Base-by-base conservation (phyloP, 2,329 filamentous ascomycete genomes). In the Phialophora tarda region DNA sequence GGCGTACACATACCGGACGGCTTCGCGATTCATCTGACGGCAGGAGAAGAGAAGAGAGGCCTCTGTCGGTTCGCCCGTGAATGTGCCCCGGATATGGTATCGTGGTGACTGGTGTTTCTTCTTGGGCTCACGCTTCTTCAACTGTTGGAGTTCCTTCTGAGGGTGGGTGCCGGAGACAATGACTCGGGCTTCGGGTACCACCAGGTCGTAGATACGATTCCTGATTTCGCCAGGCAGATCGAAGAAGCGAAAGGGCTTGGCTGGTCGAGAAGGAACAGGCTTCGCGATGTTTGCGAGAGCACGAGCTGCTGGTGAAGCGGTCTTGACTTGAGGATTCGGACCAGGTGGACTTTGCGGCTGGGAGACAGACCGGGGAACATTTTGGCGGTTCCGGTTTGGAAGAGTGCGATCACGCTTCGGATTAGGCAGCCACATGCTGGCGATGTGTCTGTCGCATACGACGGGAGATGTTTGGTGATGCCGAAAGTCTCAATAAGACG, bases 161-260 rank as follows among this genome's bases (percentile, higher is more conserved):
- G 71, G 70, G 34, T 70, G 66, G 59, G 59, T 72, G 38, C 54
- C 62, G 8, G 54, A 51, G 54, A 73, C 54, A 17, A 67, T 56
- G 14, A 71, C 65, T 21, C 63, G 67, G 58, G 63, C 65, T 32
- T 67, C 47, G 4, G 81, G 77, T 69, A 92, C 89, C 69, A 88
- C 83, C 71, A 87, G 81, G 47, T 82, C 83, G 75, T 92, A 93
- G 12, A 93, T 85, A 72, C 87, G 86, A 66, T 89, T 80, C 7
- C 91, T 88, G 32, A 93, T 77, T 74, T 93, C 91, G 0, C 86
- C 83, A 0, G 91, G 90, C 0, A 93, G 80, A 32, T 85, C 80
- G 65, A 92, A 82, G 75, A 93, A 90, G 7, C 80, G 84, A 63
- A 91, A 91, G 2, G 64, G 64, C 38, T 63, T 66, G 54, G 41